Percentiles rank a stretch among this genome's conserved stretches.
Conservation (phyloP, 2,329 filamentous ascomycete species). For the Pseudomassariella vexata region DNA sequence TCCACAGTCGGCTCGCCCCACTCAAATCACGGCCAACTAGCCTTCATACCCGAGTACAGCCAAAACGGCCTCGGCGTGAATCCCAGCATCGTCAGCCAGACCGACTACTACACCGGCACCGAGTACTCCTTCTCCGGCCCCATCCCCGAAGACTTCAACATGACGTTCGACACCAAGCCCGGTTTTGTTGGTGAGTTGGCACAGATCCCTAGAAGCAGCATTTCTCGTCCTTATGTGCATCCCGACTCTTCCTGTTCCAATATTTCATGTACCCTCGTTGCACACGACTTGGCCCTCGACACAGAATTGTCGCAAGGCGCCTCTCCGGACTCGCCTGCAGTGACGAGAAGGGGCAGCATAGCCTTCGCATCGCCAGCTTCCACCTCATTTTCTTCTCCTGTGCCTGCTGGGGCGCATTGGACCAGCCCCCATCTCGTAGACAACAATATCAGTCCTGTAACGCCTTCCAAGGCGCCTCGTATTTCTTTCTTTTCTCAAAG, state of each 20-base stretch:
- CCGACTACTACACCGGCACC: constrained; percentile 44
- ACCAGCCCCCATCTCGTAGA: constrained; percentile 18
- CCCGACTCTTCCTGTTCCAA: constrained; percentile 14
- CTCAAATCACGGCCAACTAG: constrained; percentile 52
- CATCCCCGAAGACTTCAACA: constrained; percentile 44
- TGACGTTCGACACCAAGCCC: constrained; percentile 44
- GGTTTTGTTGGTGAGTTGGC: constrained; percentile 52
- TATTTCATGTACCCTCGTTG: constrained; percentile 18
- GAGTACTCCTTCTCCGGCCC: constrained; percentile 50
- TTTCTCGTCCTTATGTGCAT: constrained; percentile 12
- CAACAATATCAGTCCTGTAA: constrained; percentile 14
- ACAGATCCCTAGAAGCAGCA: constrained; percentile 26
- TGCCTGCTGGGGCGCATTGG: constrained; percentile 17
- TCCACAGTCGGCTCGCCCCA: constrained; percentile 64
- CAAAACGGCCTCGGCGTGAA: constrained; percentile 51
- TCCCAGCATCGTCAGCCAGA: constrained; percentile 57
- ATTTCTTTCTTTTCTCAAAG: constrained; percentile 46
- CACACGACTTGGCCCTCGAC: constrained; percentile 18
- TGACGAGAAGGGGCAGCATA: constrained; percentile 20
- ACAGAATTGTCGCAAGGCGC: constrained; percentile 19
- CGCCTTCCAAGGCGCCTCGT: constrained; percentile 18
- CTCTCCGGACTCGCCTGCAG: constrained; percentile 19
- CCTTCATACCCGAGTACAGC: constrained; percentile 53
- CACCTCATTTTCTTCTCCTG: constrained; percentile 21
- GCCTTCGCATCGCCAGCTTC: constrained; percentile 22